phyloP scores from a whole-genome alignment of 164 flowering plant genomes.

The Akebia trifoliata region DNA sequence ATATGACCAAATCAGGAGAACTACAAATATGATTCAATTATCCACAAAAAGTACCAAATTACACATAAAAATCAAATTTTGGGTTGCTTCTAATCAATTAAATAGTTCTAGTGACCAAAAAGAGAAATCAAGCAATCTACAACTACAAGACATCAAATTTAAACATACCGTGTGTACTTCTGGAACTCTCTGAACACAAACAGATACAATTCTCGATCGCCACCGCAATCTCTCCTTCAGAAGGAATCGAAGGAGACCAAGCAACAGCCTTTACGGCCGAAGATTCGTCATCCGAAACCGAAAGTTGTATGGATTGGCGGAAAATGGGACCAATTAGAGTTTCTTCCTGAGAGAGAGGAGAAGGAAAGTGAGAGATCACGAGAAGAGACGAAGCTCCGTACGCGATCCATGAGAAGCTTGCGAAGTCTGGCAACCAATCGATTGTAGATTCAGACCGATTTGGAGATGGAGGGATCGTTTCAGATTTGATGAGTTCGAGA shows the following conservation, averaged over 20 bases:
- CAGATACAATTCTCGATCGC: constrained; percentile 50
- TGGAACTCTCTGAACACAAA: constrained; percentile 38
- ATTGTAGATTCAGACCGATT: constrained; percentile 36
- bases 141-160: neutral
- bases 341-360: constrained; percentile 50
- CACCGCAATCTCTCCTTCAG: constrained; percentile 68
- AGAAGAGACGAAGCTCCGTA: constrained; percentile 84
- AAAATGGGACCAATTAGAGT: constrained; percentile 54
- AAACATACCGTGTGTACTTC: constrained; percentile 30
- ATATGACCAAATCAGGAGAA: too few relatives aligned
- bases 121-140: too few relatives aligned
- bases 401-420: constrained; percentile 82
- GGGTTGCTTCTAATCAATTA: neutral
- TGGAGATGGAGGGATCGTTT: constrained; percentile 61
- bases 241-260: constrained; percentile 53
- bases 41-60: neutral
- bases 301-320: constrained; percentile 71
- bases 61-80: neutral
- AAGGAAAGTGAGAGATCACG: constrained; percentile 84
- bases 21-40: neutral
- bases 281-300: constrained; percentile 30
- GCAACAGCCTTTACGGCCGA: constrained; percentile 39
- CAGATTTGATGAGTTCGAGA: constrained; percentile 53
- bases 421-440: constrained; percentile 67
- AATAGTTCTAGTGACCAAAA: too few relatives aligned